Evolutionary conservation across 2,329 filamentous ascomycete species (phyloP).

Genomic region (Talaromyces sp.): DNA sequence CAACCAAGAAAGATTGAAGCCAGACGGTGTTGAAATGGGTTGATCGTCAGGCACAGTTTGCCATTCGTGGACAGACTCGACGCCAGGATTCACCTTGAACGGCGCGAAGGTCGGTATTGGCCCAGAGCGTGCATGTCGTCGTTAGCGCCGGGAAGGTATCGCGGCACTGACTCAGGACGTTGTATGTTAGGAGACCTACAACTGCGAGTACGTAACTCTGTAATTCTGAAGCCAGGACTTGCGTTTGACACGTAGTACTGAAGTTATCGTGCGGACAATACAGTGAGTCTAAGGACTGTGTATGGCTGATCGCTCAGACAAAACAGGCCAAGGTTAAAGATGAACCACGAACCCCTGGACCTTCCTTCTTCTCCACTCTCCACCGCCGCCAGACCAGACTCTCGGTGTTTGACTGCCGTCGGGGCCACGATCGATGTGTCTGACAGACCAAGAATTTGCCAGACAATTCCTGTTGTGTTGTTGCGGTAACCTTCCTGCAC

Average conservation of each 20-base stretch:
- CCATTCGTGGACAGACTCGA: not conserved
- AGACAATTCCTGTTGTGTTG: not conserved
- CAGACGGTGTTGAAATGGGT: not conserved
- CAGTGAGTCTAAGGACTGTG: too few species aligned
- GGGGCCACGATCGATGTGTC: not conserved
- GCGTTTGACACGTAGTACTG: not conserved
- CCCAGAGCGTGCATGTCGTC: not conserved
- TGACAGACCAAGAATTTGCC: not conserved
- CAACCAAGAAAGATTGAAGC: not conserved
- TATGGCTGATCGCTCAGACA: not conserved
- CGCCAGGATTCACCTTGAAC: not conserved
- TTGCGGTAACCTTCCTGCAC: not conserved
- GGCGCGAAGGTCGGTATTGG: constrained; percentile 1
- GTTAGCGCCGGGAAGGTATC: constrained; percentile 1
- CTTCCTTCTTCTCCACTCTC: not conserved
- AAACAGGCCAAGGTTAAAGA: not conserved
- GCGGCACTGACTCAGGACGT: not conserved
- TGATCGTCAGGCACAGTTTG: not conserved
- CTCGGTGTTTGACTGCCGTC: not conserved
- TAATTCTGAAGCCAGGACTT: not conserved
- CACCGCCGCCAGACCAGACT: not conserved
- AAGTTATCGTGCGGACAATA: too few species aligned
- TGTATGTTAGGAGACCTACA: not conserved
- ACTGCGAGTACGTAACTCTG: too few species aligned
- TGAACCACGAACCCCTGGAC: constrained; percentile 4